These are phyloP conservation scores for Candida hispaniensis DNA, from an alignment of 805 yeast species.

Conservation along the genomic window DNA sequence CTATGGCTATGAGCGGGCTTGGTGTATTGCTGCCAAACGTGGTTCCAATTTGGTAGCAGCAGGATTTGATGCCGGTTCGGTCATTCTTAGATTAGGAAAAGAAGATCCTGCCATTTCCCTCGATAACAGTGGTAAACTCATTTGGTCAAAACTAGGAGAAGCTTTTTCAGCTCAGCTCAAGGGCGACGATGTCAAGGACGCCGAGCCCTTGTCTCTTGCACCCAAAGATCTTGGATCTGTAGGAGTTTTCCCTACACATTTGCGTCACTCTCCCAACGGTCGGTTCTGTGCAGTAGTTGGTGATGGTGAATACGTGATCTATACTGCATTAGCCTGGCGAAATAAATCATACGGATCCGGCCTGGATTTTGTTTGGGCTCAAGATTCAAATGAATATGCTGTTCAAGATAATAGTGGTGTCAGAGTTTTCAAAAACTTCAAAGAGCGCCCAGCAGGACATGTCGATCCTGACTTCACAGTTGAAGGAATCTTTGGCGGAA, in stretches of 20 bases:
- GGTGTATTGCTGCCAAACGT: slow-evolving; percentile 80
- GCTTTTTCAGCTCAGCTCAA: slow-evolving; percentile 75
- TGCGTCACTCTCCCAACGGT: slow-evolving; percentile 93
- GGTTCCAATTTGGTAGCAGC: slow-evolving; percentile 72
- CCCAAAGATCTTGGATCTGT: slow-evolving; percentile 90
- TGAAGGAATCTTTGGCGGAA: slow-evolving; percentile 77
- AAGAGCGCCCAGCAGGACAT: slow-evolving; percentile 54
- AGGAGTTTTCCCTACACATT: slow-evolving; percentile 81
- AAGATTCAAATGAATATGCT: slow-evolving; percentile 80
- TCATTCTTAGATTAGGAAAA: slow-evolving; percentile 80
- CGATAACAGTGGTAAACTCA: slow-evolving; percentile 86
- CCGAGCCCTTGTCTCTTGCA: slow-evolving; percentile 64
- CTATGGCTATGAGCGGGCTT: slow-evolving; percentile 87
- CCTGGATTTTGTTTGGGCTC: slow-evolving; percentile 88
- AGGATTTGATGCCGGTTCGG: slow-evolving; percentile 91
- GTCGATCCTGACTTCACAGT: slow-evolving; percentile 49
- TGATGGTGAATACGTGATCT: slow-evolving; percentile 93
- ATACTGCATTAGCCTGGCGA: slow-evolving; percentile 97
- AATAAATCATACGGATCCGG: slow-evolving; percentile 88
- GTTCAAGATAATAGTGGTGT: slow-evolving; percentile 63
- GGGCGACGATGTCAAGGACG: slow-evolving; percentile 64
- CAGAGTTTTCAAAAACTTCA: slow-evolving; percentile 71
- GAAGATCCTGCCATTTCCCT: slow-evolving; percentile 90
- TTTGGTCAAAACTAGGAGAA: slow-evolving; percentile 86
- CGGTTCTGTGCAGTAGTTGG: slow-evolving; percentile 95